These are phyloP conservation scores for Hericium erinaceus DNA, from an alignment of 768 basidiomycete species.

Conservation along the genomic window DNA sequence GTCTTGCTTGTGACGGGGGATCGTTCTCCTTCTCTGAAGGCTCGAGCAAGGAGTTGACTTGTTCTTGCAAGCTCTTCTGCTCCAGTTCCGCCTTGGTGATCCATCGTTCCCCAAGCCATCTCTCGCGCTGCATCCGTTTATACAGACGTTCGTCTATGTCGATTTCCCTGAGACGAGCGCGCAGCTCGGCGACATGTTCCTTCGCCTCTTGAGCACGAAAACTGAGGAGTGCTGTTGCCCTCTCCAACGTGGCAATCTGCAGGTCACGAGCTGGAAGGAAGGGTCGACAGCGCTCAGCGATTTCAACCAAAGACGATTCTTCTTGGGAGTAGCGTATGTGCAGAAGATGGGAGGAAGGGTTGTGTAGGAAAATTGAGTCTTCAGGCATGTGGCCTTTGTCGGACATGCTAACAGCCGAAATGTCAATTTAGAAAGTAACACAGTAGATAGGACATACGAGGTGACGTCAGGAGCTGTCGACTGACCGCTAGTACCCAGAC, in stretches of 20 bases:
- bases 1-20: not conserved
- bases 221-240: not conserved
- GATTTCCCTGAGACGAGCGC: constrained; percentile 5
- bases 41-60: not conserved
- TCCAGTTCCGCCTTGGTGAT: constrained; percentile 4
- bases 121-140: constrained; percentile 4
- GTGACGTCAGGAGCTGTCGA: not conserved
- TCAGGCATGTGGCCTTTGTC: not conserved
- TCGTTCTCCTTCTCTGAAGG: not conserved
- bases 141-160: constrained; percentile 1
- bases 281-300: not conserved
- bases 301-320: not conserved
- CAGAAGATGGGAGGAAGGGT: not conserved
- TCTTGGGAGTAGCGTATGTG: not conserved
- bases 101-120: constrained; percentile 13
- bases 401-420: not conserved
- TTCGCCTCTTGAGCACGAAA: not conserved
- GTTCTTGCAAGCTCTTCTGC: not conserved
- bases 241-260: not conserved
- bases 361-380: not conserved
- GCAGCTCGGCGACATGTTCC: constrained; percentile 7
- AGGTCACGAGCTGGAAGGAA: not conserved
- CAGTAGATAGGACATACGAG: not conserved
- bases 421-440: too few relatives aligned
- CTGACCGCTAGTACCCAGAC: not conserved